Conservation (phyloP, 192 early-diverging fungal species). For the Entomortierella beljakovae region DNA sequence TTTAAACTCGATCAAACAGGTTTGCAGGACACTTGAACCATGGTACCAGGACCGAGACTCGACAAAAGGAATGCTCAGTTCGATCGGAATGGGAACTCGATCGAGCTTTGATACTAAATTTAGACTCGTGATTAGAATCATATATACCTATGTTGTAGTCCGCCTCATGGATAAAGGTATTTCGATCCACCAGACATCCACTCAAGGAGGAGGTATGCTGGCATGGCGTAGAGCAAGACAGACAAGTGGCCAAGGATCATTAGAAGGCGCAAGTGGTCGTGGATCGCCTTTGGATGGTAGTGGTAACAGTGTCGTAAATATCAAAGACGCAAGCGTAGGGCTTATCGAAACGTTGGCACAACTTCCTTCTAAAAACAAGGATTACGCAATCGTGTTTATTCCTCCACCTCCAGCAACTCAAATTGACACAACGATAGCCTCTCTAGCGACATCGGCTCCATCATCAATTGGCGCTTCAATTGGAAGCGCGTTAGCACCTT, state of each 20-base stretch:
- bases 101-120: conserved; percentile 40
- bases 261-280: background rate
- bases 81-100: conserved; percentile 41
- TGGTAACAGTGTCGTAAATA: background rate
- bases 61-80: conserved; percentile 34
- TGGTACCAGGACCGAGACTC: conserved; percentile 48
- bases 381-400: conserved; percentile 36
- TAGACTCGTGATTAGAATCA: conserved; percentile 35
- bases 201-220: conserved; percentile 16
- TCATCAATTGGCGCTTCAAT: background rate
- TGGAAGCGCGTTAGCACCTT: background rate
- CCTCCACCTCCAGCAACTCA: background rate
- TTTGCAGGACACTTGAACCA: conserved; percentile 29
- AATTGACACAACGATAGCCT: background rate
- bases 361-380: conserved; percentile 41
- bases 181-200: conserved; percentile 27
- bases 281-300: background rate
- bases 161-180: conserved; percentile 37
- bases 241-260: background rate
- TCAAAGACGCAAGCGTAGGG: conserved; percentile 14
- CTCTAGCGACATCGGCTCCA: background rate
- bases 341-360: conserved; percentile 35
- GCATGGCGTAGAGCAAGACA: conserved; percentile 36
- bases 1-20: conserved; percentile 36
- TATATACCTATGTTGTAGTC: conserved; percentile 43